Evolutionary conservation across 768 basidiomycete species (phyloP).

Genomic region (Rhodotorula toruloides): DNA sequence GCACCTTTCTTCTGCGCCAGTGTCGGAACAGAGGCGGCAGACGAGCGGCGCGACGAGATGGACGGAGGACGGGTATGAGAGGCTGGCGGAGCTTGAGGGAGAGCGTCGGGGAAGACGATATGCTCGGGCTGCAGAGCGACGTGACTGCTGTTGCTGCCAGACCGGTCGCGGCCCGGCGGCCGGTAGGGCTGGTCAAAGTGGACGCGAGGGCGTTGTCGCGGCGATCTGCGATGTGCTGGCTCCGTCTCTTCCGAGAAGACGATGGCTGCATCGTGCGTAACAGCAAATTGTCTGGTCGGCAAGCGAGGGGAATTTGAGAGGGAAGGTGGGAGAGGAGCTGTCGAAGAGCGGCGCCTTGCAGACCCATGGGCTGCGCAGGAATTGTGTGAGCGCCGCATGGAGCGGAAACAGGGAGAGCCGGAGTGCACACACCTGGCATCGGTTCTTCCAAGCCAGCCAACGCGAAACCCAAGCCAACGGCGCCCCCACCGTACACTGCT

Average conservation of each 20-base stretch:
- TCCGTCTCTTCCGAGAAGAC: not conserved
- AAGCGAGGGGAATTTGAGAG: not conserved
- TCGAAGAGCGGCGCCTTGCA: not conserved
- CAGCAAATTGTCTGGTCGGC: not conserved
- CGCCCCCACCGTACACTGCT: not conserved
- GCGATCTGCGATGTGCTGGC: not conserved
- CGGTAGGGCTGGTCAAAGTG: slow-evolving; percentile 5
- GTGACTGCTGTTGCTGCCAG: not conserved
- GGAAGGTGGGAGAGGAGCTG: not conserved
- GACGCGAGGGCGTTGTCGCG: slow-evolving; percentile 1
- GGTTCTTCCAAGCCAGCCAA: not conserved
- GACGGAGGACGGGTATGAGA: not conserved
- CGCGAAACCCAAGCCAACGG: slow-evolving; percentile 9
- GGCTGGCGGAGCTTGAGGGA: not conserved
- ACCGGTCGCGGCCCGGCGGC: not conserved
- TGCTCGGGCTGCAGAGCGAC: slow-evolving; percentile 16
- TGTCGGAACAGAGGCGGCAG: too few species aligned
- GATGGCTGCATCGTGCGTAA: not conserved
- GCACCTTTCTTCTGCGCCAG: too few species aligned
- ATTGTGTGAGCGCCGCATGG: too few species aligned
- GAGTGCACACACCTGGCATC: too few species aligned
- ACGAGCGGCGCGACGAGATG: not conserved
- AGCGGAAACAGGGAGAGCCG: too few species aligned
- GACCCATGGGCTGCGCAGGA: not conserved
- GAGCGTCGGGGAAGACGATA: slow-evolving; percentile 25